Evolutionary conservation across 306 rosid genomes (phyloP).

Genomic region (Vachellia pachyceras): DNA sequence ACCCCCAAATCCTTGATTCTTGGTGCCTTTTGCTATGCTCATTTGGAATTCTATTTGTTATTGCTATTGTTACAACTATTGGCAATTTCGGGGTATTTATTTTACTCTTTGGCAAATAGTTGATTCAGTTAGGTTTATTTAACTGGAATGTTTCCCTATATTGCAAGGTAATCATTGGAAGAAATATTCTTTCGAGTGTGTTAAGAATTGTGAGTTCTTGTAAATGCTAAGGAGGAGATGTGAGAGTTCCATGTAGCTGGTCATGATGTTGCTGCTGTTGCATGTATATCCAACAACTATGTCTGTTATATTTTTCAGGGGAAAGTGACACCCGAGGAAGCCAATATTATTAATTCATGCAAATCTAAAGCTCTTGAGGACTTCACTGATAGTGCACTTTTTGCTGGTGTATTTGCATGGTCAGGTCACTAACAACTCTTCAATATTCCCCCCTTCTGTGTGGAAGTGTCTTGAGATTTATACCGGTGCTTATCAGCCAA

Average conservation of each 20-base stretch:
- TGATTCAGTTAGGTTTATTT: neutral
- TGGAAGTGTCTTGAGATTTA: conserved; percentile 3
- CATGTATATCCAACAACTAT: neutral
- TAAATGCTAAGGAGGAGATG: neutral
- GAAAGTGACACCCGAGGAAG: conserved; percentile 13
- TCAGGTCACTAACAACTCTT: conserved; percentile 8
- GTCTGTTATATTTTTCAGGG: conserved; percentile 3
- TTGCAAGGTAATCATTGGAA: neutral
- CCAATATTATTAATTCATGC: neutral
- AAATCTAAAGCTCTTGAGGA: neutral
- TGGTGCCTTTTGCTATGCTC: neutral
- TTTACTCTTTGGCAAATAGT: neutral
- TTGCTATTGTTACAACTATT: neutral
- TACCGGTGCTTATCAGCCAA: neutral
- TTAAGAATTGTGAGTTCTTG: neutral
- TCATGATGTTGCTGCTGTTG: neutral
- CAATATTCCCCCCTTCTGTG: neutral
- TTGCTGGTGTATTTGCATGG: neutral
- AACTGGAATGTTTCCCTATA: neutral
- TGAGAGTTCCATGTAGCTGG: neutral
- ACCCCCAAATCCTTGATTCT: neutral
- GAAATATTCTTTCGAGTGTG: neutral
- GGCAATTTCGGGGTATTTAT: neutral
- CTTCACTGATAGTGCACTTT: neutral
- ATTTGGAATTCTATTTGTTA: neutral